Conservation (phyloP, 805 yeast species). For the Maudiozyma barnettii region DNA sequence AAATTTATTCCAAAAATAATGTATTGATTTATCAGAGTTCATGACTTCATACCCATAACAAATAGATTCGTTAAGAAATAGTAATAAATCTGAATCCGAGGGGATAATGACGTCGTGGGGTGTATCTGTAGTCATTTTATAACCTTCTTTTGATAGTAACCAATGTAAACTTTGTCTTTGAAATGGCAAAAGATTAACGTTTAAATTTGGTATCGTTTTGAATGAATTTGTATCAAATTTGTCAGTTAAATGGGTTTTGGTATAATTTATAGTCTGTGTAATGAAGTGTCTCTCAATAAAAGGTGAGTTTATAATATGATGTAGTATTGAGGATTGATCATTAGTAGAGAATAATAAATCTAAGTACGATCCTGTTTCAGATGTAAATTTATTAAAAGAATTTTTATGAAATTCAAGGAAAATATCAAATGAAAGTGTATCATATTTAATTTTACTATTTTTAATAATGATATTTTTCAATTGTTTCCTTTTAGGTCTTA, state of each 20-base stretch:
- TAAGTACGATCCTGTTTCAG: slow-evolving; percentile 15
- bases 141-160: slow-evolving; percentile 24
- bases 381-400: slow-evolving; percentile 18
- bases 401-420: slow-evolving; percentile 1
- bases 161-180: slow-evolving; percentile 27
- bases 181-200: slow-evolving; percentile 22
- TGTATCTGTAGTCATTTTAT: no score
- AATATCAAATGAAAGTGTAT: slow-evolving; percentile 3
- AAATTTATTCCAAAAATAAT: slow-evolving; percentile 26
- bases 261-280: slow-evolving; percentile 16
- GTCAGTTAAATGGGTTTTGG: slow-evolving; percentile 9
- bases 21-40: neutral
- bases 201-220: slow-evolving; percentile 6
- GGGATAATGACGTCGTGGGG: neutral
- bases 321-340: neutral
- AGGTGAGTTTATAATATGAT: slow-evolving; percentile 2
- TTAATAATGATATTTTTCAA: slow-evolving; percentile 3
- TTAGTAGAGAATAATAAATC: slow-evolving; percentile 15
- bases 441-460: neutral
- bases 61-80: slow-evolving; percentile 17
- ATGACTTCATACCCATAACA: slow-evolving; percentile 25
- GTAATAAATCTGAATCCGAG: slow-evolving; percentile 3
- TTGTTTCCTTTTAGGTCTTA: slow-evolving; percentile 1
- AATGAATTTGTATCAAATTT: neutral
- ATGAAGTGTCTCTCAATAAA: slow-evolving; percentile 22